Evolutionary conservation across 805 yeast species (phyloP), one percentile per base, ranked within the genome.

Genomic region (Wickerhamiella australiensis): DNA sequence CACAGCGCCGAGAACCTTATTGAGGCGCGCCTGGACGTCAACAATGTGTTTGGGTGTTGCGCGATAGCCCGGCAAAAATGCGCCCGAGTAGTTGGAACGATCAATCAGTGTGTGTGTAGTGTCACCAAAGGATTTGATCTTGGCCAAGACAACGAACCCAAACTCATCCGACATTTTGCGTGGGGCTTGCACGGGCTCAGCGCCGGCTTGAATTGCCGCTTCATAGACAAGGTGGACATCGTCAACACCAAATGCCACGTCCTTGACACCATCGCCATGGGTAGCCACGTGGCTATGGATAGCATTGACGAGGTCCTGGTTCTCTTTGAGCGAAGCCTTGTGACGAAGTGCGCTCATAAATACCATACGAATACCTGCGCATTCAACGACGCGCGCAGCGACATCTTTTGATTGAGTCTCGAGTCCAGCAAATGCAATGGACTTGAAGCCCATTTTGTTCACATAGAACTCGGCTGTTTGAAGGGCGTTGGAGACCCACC

Each of bases 211-310:
- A 2, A 76, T 55, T 0, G 90, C 84, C 35, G 64, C 64, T 0
- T 61, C 53, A 53, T 62, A 80, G 2, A 74, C 68, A 0, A 54
- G 54, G 3, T 66, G 71, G 11, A 76, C 76, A 56, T 79, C 68
- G 3, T 64, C 66, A 0, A 83, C 90, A n/a, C 59, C 60, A 56
- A 85, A 80, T 0, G 85, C 75, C 9, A 85, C 76, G 59, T 85
- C 92, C 61, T 77, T 77, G n/a, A 85, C 85, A 4, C 85, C 83
- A 59, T 83, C 88, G 1, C 94, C 90, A 62, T 85, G 95, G 4
- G 57, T 61, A 5, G 61, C 57, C 6, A 79, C 64, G 55, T 75
- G 79, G 11, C 62, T 57, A 52, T 71, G 74, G 20, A 79, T 72
- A 25, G 65, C 69, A 8, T 65, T 53, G 18, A 70, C 59, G 17